phyloP scores from a whole-genome alignment of 305 asterid genomes.

The Solanum chacoense region DNA sequence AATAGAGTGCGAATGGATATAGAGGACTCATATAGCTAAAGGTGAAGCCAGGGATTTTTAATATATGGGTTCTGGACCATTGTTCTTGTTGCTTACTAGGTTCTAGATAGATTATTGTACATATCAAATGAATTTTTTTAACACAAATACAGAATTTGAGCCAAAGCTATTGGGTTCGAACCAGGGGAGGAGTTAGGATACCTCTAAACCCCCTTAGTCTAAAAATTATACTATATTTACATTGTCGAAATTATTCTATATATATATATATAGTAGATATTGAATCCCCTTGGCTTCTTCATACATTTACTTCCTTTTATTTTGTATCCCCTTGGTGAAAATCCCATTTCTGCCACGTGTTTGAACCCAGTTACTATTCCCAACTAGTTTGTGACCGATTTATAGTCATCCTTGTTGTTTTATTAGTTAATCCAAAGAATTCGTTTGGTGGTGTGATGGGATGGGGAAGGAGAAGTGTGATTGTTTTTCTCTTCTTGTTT shows the following conservation, averaged over 20 bases:
- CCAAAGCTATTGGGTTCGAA: background rate
- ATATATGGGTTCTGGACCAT: background rate
- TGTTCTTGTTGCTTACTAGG: background rate
- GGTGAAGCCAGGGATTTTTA: background rate
- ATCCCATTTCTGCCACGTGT: background rate
- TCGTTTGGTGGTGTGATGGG: background rate
- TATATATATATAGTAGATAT: background rate
- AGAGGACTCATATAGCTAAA: background rate
- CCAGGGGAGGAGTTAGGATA: background rate
- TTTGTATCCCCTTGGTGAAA: background rate
- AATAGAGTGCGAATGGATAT: background rate
- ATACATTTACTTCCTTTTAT: background rate
- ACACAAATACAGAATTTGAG: background rate
- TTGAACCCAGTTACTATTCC: background rate
- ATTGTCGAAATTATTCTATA: background rate
- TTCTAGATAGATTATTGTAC: background rate
- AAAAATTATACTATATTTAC: background rate
- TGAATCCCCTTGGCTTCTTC: background rate
- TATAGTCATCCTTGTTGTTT: background rate
- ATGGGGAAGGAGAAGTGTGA: background rate
- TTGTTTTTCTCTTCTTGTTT: background rate
- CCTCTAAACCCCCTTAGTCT: background rate
- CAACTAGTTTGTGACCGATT: background rate
- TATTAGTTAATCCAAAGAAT: background rate
- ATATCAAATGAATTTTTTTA: background rate